Evolutionary conservation across 106 monocot genomes (phyloP).

Genomic region (Dendrobium huoshanense): DNA sequence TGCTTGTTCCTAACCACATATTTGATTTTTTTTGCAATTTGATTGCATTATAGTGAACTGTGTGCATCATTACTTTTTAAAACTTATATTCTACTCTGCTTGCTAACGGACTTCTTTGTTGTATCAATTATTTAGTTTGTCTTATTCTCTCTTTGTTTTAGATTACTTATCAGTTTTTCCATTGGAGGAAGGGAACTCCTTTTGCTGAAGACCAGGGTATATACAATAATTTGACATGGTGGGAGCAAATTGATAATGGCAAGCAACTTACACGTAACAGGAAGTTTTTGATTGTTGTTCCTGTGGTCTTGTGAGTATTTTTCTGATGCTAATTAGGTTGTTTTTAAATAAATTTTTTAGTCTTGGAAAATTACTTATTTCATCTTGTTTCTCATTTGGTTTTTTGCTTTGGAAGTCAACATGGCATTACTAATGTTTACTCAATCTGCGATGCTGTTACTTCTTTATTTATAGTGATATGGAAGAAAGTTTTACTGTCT

Average conservation of each 20-base stretch:
- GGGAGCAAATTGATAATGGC: constrained; percentile 81
- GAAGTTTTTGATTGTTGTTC: constrained; percentile 66
- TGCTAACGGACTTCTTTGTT: background rate
- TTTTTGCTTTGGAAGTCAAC: too few species aligned
- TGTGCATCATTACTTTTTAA: too few species aligned
- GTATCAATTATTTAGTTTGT: constrained; percentile 1
- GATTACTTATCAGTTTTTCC: constrained; percentile 73
- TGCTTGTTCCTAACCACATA: too few species aligned
- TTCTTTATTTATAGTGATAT: too few species aligned
- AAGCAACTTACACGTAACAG: constrained; percentile 66
- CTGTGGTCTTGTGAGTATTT: constrained; percentile 62
- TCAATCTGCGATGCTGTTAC: too few species aligned
- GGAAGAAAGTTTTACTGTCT: too few species aligned
- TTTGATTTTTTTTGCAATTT: too few species aligned
- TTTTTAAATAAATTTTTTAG: background rate
- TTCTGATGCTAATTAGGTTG: background rate
- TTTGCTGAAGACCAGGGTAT: constrained; percentile 77
- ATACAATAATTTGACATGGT: constrained; percentile 65
- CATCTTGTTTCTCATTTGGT: too few species aligned
- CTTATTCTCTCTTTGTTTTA: constrained; percentile 9
- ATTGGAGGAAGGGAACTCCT: constrained; percentile 79
- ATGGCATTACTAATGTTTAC: too few species aligned
- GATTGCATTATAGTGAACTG: too few species aligned
- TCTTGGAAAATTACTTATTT: background rate
- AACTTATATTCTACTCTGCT: background rate